Evolutionary conservation across 768 basidiomycete genomes (phyloP), one percentile per base, ranked within the genome.

Genomic region (Pleurotus tuber-regium): DNA sequence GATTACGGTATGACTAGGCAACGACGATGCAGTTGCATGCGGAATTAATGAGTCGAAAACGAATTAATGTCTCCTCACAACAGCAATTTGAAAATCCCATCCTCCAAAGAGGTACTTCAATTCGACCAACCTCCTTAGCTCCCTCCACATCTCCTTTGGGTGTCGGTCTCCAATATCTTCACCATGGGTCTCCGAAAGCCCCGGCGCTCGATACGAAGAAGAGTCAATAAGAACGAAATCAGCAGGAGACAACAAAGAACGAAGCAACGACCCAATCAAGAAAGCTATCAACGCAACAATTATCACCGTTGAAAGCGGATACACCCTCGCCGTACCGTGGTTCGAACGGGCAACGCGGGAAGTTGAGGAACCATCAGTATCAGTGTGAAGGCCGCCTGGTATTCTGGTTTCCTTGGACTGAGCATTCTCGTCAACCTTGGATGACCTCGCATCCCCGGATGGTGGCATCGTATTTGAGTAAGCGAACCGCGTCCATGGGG

Each of bases 31-130:
- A n/a, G n/a, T n/a, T n/a, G n/a, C n/a, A n/a, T n/a, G n/a, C n/a
- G n/a, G n/a, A n/a, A n/a, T n/a, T n/a, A n/a, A n/a, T n/a, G n/a
- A n/a, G n/a, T n/a, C n/a, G n/a, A n/a, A n/a, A n/a, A n/a, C n/a
- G n/a, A n/a, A n/a, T n/a, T 61, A 86, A 62, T 88, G 86, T 53
- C 89, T 74, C 53, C 89, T 76, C 31, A 93, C 89, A 25, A 88
- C 82, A 11, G 92, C 92, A 50, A 95, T 75, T 72, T 92, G 87
- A 53, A 94, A 80, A 66, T 93, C 92, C 89, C 91, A 92, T 41
- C 91, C 88, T 21, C 89, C 87, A 12, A 83, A 73, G 49, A 92
- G 70, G 60, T 87, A 86, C 72, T 89, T 89, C 57, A 92, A 73
- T 69, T 95, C 89, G 26, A 93, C 62, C 60, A 97, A 63, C 59